Base-by-base conservation (phyloP, 1,139 yeast genomes). In the Schwanniomyces etchellsii region DNA sequence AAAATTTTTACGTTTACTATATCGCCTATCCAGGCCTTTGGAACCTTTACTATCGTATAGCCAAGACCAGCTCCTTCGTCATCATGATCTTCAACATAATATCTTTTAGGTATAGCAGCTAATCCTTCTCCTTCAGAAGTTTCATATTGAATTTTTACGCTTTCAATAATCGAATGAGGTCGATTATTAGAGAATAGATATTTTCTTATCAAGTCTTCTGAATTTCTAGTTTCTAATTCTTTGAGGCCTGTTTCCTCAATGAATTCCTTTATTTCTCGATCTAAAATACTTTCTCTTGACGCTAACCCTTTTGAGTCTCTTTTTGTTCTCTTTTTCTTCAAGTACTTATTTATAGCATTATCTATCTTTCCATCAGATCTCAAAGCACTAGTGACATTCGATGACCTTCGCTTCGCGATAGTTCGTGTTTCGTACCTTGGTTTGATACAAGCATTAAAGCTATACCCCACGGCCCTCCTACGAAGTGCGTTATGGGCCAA, bases 11-110 rank as follows among this genome's bases (percentile, higher is more conserved):
- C 52, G 3, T 42, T 42, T 0, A 63, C 69, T 20, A 40, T 43
- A 35, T 67, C 73, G 1, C 73, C 73, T 1, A 52, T 51, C 2
- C 57, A 40, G 0, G 70, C 50, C 31, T 66, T 67, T 5, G 73
- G 73, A 1, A 67, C 52, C 24, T 47, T 42, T 2, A 64, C 44
- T 3, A 62, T 50, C 0, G 62, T 55, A 32, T 36, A 54, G n/a
- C 20, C 25, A 9, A 5, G 9, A 5, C 11, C 12, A 20, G 9
- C 14, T 5, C n/a, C 7, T 24, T 39, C 31, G 2, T 36, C 41
- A 11, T 29, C 20, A 2, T 45, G 30, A 9, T 40, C 44, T 1
- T 36, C 41, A 4, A 34, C 39, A 32, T 57, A 57, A 33, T 35
- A 32, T 1, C 45, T 31, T 36, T 58, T 52, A 4, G 59, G 52